Conservation (phyloP, 139 green algal species). For the Coccomyxa sp. region DNA sequence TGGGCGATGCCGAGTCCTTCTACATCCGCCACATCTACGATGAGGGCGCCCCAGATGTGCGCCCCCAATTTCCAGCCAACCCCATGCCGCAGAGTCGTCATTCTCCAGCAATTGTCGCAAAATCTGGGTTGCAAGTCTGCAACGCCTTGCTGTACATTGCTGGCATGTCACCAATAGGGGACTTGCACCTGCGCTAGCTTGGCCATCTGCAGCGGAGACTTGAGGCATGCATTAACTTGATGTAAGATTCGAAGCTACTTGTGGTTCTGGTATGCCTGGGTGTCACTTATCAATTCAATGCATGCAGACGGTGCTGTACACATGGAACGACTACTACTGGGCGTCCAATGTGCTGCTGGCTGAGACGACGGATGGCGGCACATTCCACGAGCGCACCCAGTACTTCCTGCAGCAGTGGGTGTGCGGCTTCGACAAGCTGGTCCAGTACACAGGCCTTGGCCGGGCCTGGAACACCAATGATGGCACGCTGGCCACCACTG, state of each 20-base stretch:
- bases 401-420: slow-evolving; percentile 46
- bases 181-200: too few relatives aligned
- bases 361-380: slow-evolving; percentile 36
- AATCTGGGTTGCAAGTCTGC: too few relatives aligned
- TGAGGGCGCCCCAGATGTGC: slow-evolving; percentile 7
- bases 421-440: slow-evolving; percentile 30
- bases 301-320: neutral
- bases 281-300: too few relatives aligned
- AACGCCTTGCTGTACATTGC: too few relatives aligned
- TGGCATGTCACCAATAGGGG: too few relatives aligned
- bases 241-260: too few relatives aligned
- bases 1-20: slow-evolving; percentile 39
- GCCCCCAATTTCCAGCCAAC: neutral
- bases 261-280: too few relatives aligned
- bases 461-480: slow-evolving; percentile 42
- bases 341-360: slow-evolving; percentile 50
- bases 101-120: too few relatives aligned
- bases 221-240: too few relatives aligned
- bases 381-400: slow-evolving; percentile 39
- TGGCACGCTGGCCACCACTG: slow-evolving; percentile 46
- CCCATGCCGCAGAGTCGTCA: too few relatives aligned
- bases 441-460: slow-evolving; percentile 41
- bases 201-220: too few relatives aligned
- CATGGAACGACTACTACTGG: slow-evolving; percentile 55
- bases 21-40: slow-evolving; percentile 42